Conservation (phyloP, 192 early-diverging fungal genomes). For the Coemansia sp. region DNA sequence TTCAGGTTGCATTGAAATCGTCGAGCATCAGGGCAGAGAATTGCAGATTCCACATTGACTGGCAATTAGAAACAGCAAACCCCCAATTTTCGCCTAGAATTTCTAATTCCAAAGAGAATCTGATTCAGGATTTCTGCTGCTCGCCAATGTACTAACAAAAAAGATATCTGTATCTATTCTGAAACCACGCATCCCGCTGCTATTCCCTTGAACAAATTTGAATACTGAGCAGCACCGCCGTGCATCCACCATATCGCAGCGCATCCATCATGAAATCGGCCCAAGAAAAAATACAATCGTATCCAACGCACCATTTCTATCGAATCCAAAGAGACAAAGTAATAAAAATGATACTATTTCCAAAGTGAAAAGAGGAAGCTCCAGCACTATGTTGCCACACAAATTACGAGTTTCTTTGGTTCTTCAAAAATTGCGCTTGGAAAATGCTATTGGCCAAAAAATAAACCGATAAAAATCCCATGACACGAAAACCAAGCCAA, state of each 20-base stretch:
- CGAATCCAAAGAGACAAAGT: constrained; percentile 33
- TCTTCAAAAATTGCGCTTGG: neutral
- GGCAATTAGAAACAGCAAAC: too few relatives aligned
- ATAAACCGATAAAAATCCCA: neutral
- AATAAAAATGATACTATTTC: constrained; percentile 1
- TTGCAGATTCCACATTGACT: too few relatives aligned
- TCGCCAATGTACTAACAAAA: too few relatives aligned
- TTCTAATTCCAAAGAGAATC: too few relatives aligned
- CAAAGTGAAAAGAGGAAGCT: constrained; percentile 4
- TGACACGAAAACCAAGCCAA: neutral
- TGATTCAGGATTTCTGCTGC: too few relatives aligned
- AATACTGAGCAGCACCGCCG: too few relatives aligned
- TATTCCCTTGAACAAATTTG: too few relatives aligned
- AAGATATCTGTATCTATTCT: too few relatives aligned
- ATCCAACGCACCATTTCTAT: constrained; percentile 54
- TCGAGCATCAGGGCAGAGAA: too few relatives aligned
- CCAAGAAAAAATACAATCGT: neutral
- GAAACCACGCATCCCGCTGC: too few relatives aligned
- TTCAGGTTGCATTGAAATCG: too few relatives aligned
- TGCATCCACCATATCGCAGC: neutral
- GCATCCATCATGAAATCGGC: constrained; percentile 12
- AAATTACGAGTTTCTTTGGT: neutral
- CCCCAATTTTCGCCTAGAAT: too few relatives aligned
- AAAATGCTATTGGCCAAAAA: neutral
- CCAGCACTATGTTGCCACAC: neutral